These are phyloP conservation scores for Periconia sp. DNA, from an alignment of 2,329 filamentous ascomycete species.

Conservation along the genomic window DNA sequence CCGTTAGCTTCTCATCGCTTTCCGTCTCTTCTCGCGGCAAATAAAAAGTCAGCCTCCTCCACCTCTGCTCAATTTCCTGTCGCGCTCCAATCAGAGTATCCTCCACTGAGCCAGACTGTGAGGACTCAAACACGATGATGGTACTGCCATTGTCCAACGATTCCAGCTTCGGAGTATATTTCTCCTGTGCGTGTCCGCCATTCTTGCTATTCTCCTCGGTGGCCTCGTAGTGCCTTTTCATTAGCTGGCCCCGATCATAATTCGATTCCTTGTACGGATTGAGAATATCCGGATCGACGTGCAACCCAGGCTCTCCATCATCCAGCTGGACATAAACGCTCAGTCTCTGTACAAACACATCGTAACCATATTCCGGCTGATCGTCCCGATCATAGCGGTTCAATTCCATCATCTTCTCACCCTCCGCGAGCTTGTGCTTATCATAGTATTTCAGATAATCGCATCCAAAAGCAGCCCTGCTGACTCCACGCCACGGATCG, in stretches of 20 bases:
- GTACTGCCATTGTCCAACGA: constrained; percentile 52
- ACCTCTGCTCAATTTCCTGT: constrained; percentile 55
- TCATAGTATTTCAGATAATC: constrained; percentile 55
- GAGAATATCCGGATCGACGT: constrained; percentile 45
- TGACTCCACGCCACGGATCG: constrained; percentile 55
- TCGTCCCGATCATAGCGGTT: constrained; percentile 51
- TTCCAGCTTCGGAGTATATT: constrained; percentile 45
- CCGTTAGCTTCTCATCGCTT: constrained; percentile 47
- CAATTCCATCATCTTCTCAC: constrained; percentile 53
- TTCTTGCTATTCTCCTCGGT: constrained; percentile 21
- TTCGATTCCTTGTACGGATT: constrained; percentile 49
- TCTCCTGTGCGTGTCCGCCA: constrained; percentile 20
- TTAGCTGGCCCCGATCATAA: constrained; percentile 34
- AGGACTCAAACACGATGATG: constrained; percentile 57
- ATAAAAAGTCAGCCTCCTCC: constrained; percentile 56
- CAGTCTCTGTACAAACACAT: constrained; percentile 54
- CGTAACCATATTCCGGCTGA: constrained; percentile 49
- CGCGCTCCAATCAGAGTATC: constrained; percentile 55
- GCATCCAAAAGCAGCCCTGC: constrained; percentile 52
- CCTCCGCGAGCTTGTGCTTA: constrained; percentile 23
- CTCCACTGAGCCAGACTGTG: constrained; percentile 49
- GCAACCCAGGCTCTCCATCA: constrained; percentile 43
- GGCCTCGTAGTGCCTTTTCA: constrained; percentile 31
- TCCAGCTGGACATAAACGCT: constrained; percentile 55
- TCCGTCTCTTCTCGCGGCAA: constrained; percentile 48